Conservation (phyloP, 2,329 filamentous ascomycete genomes). For the Epichloe coenophiala region DNA sequence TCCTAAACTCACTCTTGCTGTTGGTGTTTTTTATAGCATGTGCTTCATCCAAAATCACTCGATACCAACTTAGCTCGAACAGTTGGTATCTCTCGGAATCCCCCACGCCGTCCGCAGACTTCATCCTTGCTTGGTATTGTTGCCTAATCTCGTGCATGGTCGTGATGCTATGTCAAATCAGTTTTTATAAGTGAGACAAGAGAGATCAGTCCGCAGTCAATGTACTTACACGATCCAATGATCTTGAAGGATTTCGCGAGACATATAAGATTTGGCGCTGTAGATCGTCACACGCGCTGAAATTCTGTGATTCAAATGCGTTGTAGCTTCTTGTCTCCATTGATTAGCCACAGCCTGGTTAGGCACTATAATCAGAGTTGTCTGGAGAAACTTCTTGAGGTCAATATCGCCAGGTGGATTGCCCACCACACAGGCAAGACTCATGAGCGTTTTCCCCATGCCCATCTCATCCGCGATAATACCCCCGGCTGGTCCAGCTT, state of each 20-base stretch:
- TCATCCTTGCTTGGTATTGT: constrained; percentile 4
- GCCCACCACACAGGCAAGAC: constrained; percentile 58
- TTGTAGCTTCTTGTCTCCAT: constrained; percentile 16
- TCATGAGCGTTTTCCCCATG: constrained; percentile 58
- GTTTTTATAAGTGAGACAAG: background rate
- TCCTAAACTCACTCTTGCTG: constrained; percentile 14
- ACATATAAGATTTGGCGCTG: background rate
- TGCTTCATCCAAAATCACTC: constrained; percentile 44
- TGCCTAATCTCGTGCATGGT: constrained; percentile 16
- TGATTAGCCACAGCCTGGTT: constrained; percentile 11
- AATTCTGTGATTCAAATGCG: constrained; percentile 9
- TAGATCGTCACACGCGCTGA: constrained; percentile 5
- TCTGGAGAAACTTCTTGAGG: constrained; percentile 17
- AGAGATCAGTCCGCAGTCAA: background rate
- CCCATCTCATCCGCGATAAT: constrained; percentile 51
- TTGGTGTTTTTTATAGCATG: constrained; percentile 39
- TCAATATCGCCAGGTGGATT: constrained; percentile 32
- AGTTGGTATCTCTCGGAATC: background rate
- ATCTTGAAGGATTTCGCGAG: background rate
- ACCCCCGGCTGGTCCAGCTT: constrained; percentile 37
- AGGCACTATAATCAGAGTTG: constrained; percentile 21
- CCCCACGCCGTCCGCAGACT: too few species aligned
- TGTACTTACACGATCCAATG: background rate
- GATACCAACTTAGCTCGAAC: constrained; percentile 24
- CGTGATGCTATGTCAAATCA: constrained; percentile 11